These are phyloP conservation scores for Aspergillus biplanus DNA, from an alignment of 495 filamentous ascomycete species.

Conservation along the genomic window DNA sequence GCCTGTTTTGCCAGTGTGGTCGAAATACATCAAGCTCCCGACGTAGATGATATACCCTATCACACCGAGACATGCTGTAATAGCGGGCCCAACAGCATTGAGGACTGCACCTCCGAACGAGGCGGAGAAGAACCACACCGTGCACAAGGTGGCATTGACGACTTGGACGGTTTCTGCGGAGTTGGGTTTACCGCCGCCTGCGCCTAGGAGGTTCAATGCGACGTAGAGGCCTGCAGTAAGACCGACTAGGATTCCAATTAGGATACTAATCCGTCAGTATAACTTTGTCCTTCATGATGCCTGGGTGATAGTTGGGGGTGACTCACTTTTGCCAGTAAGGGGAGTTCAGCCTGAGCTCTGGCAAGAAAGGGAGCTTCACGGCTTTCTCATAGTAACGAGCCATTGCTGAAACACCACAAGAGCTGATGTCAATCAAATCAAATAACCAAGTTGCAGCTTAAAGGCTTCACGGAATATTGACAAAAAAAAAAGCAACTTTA, in stretches of 20 bases:
- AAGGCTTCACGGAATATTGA: too few relatives aligned
- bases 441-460: neutral
- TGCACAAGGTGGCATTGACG: neutral
- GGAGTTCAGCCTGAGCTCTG: neutral
- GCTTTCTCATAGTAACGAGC: neutral
- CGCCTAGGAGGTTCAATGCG: neutral
- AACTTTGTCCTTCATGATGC: neutral
- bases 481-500: neutral
- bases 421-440: neutral
- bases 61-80: neutral
- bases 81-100: neutral
- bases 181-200: neutral
- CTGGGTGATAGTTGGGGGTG: neutral
- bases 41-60: neutral
- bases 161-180: neutral
- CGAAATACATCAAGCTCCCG: neutral
- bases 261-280: neutral
- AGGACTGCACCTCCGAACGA: neutral
- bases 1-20: neutral
- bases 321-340: slow-evolving; percentile 1
- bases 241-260: neutral
- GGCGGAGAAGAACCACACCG: neutral
- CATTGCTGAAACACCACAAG: neutral
- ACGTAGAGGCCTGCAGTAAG: neutral
- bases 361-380: neutral